These are phyloP conservation scores for Oryza australiensis DNA, from an alignment of 176 grass and related monocot species.

Conservation along the genomic window DNA sequence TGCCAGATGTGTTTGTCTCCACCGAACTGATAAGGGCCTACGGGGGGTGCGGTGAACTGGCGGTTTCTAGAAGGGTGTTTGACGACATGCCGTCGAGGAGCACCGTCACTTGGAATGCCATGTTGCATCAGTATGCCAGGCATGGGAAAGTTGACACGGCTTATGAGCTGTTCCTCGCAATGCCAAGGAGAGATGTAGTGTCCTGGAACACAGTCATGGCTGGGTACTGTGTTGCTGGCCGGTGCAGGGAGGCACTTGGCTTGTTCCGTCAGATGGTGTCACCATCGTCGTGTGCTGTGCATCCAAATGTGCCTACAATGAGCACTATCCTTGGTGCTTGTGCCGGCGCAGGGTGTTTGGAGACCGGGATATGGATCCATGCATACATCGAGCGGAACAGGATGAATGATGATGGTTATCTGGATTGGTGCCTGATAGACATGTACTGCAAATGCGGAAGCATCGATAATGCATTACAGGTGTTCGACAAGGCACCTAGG, in stretches of 20 bases:
- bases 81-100: conserved; percentile 49
- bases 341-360: conserved; percentile 50
- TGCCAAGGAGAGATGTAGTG: conserved; percentile 59
- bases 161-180: conserved; percentile 47
- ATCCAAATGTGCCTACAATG: conserved; percentile 60
- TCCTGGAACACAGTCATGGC: conserved; percentile 80
- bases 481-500: conserved; percentile 58
- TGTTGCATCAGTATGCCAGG: conserved; percentile 75
- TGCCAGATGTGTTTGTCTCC: conserved; percentile 51
- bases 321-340: conserved; percentile 61
- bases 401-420: conserved; percentile 43
- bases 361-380: conserved; percentile 66
- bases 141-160: conserved; percentile 37
- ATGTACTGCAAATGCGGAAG: conserved; percentile 88
- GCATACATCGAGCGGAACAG: conserved; percentile 45
- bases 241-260: conserved; percentile 49
- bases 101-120: conserved; percentile 58
- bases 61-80: conserved; percentile 35
- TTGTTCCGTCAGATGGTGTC: conserved; percentile 69
- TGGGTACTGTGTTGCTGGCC: conserved; percentile 44
- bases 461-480: conserved; percentile 60
- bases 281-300: conserved; percentile 28
- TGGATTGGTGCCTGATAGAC: conserved; percentile 60
- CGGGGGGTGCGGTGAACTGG: conserved; percentile 40
- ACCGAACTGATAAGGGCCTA: conserved; percentile 65